Evolutionary conservation across 2,329 filamentous ascomycete species (phyloP).

Genomic region (Alternaria brassicae): DNA sequence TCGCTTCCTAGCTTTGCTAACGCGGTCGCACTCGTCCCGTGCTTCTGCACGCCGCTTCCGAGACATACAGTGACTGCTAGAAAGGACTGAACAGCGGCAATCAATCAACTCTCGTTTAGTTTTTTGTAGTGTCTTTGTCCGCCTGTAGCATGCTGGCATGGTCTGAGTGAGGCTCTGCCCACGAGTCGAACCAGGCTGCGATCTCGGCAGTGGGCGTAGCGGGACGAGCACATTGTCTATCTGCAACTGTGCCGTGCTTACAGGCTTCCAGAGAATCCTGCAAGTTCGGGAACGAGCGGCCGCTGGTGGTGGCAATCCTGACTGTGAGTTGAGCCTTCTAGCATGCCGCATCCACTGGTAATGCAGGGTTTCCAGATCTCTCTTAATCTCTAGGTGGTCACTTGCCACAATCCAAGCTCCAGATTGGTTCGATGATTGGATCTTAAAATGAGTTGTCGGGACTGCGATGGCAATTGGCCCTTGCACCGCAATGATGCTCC

Average conservation of each 20-base stretch:
- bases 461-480: conserved; percentile 30
- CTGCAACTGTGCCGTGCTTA: conserved; percentile 24
- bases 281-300: not conserved
- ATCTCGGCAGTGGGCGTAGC: conserved; percentile 9
- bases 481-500: conserved; percentile 30
- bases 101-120: not conserved
- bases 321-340: not conserved
- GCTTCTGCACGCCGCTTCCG: conserved; percentile 1
- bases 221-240: conserved; percentile 23
- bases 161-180: not conserved
- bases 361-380: conserved; percentile 22
- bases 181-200: not conserved
- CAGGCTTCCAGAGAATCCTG: conserved; percentile 15
- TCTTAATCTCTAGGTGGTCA: conserved; percentile 17
- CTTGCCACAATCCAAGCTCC: conserved; percentile 30
- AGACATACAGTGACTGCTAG: not conserved
- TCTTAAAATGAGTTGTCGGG: conserved; percentile 37
- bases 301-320: not conserved
- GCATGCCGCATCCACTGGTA: conserved; percentile 9
- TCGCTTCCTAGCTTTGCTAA: not conserved
- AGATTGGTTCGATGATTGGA: conserved; percentile 20
- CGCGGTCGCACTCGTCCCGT: not conserved
- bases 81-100: not conserved
- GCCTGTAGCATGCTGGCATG: not conserved
- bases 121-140: not conserved